Base-by-base conservation (phyloP, 176 grass and related monocot species). In the Secale cereale region DNA sequence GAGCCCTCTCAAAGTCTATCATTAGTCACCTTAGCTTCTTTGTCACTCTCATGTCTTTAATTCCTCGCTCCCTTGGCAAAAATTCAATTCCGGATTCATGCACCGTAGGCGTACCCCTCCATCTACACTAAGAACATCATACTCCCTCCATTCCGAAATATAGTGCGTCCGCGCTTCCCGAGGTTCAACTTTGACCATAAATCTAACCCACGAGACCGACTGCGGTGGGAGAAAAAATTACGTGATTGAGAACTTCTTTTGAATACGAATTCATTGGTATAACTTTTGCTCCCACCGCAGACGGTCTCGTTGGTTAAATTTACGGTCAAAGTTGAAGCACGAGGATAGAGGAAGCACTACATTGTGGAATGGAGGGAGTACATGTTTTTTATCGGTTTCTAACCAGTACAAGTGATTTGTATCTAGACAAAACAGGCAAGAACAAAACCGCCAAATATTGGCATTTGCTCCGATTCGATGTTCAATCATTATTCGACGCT, bases 11-110 rank as follows among this genome's bases (percentile, higher is more conserved):
- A 45, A 82, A 80, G 46, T 75, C n/a, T 40, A 37, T 8, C 17
- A 50, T 25, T 36, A 16, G 48, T 61, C 88, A 78, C 12, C 14
- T 86, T 75, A 29, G 46, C 48, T 27, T 86, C 33, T 41, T 28
- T 5, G 22, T 33, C 74, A 25, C 72, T 86, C 71, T 71, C 32
- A 4, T 79, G 16, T n/a, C 23, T 74, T 59, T n/a, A 74, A 37
- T 7, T 85, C 30, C 28, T 57, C 3, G 20, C 7, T 85, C 7
- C 54, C 30, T 79, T 15, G 23, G 31, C 19, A 16, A 60, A 8
- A 46, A 39, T 52, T 30, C 54, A 36, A 31, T 52, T 39, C 4
- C 61, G 43, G 59, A 68, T 87, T 59, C 60, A 83, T 90, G 39
- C 56, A 70, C 50, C 75, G 12, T 45, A 45, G 41, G 40, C 40